Base-by-base conservation (phyloP, 2,329 filamentous ascomycete genomes). In the Fusarium sulawesiense region DNA sequence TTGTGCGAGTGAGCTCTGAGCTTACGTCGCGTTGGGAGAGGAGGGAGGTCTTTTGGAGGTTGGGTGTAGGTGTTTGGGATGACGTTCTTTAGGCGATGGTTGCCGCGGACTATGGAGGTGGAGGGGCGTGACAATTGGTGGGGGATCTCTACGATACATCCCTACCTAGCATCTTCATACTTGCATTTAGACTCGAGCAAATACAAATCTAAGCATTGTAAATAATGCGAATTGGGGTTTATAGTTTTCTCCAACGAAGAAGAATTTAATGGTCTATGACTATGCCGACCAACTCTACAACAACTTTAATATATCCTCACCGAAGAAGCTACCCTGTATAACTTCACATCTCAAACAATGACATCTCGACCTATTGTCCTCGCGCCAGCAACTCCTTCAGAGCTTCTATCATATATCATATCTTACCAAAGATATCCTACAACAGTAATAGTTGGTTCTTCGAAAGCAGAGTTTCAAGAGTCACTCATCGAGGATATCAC, bases 381-480 rank as follows among this genome's bases (percentile, higher is more conserved):
- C 57, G 80, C 86, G 10, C 85, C 88, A 40, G 81, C 84, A 21
- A 82, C 85, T 4, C 88, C 86, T 7, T 84, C 85, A 11, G 85
- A 91, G 73, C 83, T 97, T 46, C 83, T 97, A 49, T 82, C 86
- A 55, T 86, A 89, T 76, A 80, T 95, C 55, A 80, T 95, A 56
- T 78, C 85, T 7, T 79, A 84, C 41, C 85, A 89, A 62, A 72
- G 78, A 6, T 78, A 87, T 57, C 87, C 88, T 4, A 91, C 89
- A 1, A 91, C 89, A 0, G 79, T 97, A 47, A 79, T 97, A 63
- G 81, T 97, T 66, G 94, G 93, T 78, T 88, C 86, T 18, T 83
- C 88, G 1, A 88, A 87, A 61, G 80, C 86, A 1, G 83, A 85
- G 4, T 97, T 97, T 74, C 78, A 94, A 13, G 77, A 84, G 4